phyloP scores from a whole-genome alignment of 2,329 filamentous ascomycete species.

The Saccharata proteae region DNA sequence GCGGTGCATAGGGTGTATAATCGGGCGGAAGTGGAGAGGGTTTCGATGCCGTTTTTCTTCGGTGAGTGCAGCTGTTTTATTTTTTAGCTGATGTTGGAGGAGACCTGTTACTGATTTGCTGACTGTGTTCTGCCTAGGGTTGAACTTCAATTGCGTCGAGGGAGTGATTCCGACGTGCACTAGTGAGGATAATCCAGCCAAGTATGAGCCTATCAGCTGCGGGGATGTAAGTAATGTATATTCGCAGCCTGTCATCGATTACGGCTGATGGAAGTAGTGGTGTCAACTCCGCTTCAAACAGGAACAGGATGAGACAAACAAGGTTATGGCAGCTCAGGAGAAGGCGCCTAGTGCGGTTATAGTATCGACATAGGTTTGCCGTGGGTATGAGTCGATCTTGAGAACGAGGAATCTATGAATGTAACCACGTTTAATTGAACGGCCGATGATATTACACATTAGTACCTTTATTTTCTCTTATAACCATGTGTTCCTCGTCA shows the following conservation, averaged over 20 bases:
- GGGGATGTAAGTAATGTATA: conserved; percentile 4
- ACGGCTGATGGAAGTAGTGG: background rate
- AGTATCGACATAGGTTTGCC: background rate
- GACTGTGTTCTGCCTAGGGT: background rate
- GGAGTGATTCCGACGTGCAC: conserved; percentile 38
- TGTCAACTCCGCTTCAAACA: conserved; percentile 2
- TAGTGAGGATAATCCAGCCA: conserved; percentile 31
- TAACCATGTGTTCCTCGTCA: too few relatives aligned
- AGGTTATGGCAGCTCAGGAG: background rate
- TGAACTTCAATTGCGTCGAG: conserved; percentile 20
- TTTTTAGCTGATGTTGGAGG: too few relatives aligned
- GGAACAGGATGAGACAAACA: background rate
- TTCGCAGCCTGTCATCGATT: too few relatives aligned
- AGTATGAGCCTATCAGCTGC: conserved; percentile 31
- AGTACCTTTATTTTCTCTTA: too few relatives aligned
- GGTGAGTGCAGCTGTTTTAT: background rate
- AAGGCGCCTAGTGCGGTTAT: background rate
- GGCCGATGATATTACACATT: too few relatives aligned
- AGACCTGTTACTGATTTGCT: too few relatives aligned
- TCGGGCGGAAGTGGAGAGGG: conserved; percentile 24
- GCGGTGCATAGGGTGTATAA: conserved; percentile 33
- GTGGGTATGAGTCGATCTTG: too few relatives aligned
- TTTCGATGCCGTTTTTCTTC: conserved; percentile 47
- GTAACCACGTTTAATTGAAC: too few relatives aligned
- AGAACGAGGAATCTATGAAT: too few relatives aligned